Evolutionary conservation across 1,284 basidiomycete species (phyloP), one percentile per base, ranked within the genome.

Genomic region (Takashimella tepidaria): DNA sequence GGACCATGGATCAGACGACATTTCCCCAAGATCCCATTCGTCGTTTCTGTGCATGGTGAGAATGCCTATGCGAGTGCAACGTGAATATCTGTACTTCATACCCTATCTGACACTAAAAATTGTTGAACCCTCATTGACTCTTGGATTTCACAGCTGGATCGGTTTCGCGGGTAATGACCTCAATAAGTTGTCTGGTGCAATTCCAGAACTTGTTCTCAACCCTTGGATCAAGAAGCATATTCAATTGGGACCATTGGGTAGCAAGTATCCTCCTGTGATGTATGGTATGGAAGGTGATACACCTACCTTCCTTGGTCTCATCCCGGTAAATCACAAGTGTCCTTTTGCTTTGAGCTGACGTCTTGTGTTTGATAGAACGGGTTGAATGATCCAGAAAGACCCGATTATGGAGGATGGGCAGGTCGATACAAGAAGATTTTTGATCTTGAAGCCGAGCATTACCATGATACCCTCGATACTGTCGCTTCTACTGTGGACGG

Each of bases 221-320:
- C 48, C 37, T 16, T 60, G 58, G 58, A 19, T 60, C 24, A 42
- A 45, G 26, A 24, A 46, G 25, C 12, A 60, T 40, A 60, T 60
- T 24, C 55, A 57, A 50, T 12, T 54, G 6, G 58, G 58, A 3
- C 53, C 55, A 5, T 43, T 57, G 11, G 58, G 58, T 3, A 27
- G 4, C 16, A 25, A 27, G 27, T 60, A 57, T 26, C 58, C 58
- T 3, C 47, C 51, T 21, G 27, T 54, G 23, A 47, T 42, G 25
- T 60, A 48, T 37, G 53, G 51, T 27, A 54, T 55, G 52, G 58
- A 60, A 41, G 58, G 58, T 10, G 58, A 60, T 21, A 60, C 58
- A 3, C 55, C 55, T 3, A 41, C 49, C 19, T 57, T 45, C 41
- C 53, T 60, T 5, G 45, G 21, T 23, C 23, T 43, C 41, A 57